A percentile compares a stretch with the other conserved stretches of the same genome.
These are phyloP conservation scores for Dichotomocladium elegans DNA, from an alignment of 371 early-diverging fungal genomes.

Conservation along the genomic window DNA sequence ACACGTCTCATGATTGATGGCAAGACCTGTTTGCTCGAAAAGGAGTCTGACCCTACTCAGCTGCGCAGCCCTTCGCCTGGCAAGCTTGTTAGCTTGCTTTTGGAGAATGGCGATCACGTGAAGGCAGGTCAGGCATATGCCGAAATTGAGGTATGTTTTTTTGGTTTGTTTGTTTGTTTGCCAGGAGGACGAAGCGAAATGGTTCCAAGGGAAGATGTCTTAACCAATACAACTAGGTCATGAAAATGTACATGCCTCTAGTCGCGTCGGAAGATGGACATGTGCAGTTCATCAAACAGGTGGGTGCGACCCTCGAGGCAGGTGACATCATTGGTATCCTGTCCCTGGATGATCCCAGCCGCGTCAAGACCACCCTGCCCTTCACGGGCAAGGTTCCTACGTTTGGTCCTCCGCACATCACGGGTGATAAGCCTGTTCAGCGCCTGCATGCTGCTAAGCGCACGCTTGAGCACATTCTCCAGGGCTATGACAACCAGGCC, in stretches of 20 bases:
- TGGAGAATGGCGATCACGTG: slow-evolving; percentile 91
- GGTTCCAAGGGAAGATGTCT: background rate
- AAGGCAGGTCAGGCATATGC: slow-evolving; percentile 90
- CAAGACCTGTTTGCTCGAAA: slow-evolving; percentile 89
- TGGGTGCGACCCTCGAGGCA: slow-evolving; percentile 80
- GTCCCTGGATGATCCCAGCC: slow-evolving; percentile 88
- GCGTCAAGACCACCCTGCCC: slow-evolving; percentile 84
- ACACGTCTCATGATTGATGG: slow-evolving; percentile 89
- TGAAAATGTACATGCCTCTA: slow-evolving; percentile 99
- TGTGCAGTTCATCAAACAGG: slow-evolving; percentile 87
- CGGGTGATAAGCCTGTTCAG: slow-evolving; percentile 84
- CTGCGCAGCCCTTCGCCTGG: slow-evolving; percentile 96
- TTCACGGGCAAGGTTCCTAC: slow-evolving; percentile 85
- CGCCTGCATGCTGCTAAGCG: slow-evolving; percentile 62
- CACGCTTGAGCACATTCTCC: slow-evolving; percentile 72
- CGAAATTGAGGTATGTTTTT: slow-evolving; percentile 92
- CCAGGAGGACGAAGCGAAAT: background rate
- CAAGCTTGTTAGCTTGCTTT: slow-evolving; percentile 89
- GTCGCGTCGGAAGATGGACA: slow-evolving; percentile 87
- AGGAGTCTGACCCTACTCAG: slow-evolving; percentile 95
- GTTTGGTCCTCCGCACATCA: slow-evolving; percentile 72
- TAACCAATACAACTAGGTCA: slow-evolving; percentile 55
- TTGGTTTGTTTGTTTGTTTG: no score
- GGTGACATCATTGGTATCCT: slow-evolving; percentile 94
- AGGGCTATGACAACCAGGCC: slow-evolving; percentile 85